Conservation (phyloP, 768 basidiomycete species). For the Naganishia onofrii region DNA sequence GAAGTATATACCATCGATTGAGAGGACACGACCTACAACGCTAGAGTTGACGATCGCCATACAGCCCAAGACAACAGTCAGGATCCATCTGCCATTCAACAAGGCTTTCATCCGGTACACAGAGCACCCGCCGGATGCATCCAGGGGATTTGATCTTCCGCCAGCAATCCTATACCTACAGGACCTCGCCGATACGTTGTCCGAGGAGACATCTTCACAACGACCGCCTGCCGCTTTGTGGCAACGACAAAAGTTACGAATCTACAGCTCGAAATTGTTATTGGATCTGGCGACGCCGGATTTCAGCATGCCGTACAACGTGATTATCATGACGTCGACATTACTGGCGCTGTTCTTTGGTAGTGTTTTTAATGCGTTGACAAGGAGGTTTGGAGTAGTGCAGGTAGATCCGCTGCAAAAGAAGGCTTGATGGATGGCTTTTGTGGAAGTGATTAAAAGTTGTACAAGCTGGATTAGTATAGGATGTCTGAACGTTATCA, state of each 20-base stretch:
- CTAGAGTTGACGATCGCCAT: constrained; percentile 69
- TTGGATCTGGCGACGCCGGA: constrained; percentile 96
- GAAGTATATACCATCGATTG: constrained; percentile 15
- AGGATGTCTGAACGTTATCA: not conserved
- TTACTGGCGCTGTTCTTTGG: constrained; percentile 91
- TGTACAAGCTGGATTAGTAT: not conserved
- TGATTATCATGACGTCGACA: constrained; percentile 88
- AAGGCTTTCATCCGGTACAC: constrained; percentile 89
- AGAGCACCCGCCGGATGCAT: constrained; percentile 92
- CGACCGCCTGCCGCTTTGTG: not conserved
- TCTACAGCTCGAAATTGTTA: constrained; percentile 78
- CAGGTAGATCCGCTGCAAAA: not conserved
- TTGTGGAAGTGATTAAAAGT: not conserved
- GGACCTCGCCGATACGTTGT: not conserved
- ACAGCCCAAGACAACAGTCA: constrained; percentile 66
- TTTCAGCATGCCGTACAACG: constrained; percentile 99
- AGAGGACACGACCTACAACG: constrained; percentile 60
- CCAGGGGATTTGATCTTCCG: constrained; percentile 90
- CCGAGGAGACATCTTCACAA: too few relatives aligned
- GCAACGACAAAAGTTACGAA: constrained; percentile 43
- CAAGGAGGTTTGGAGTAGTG: constrained; percentile 66
- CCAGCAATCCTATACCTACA: constrained; percentile 62
- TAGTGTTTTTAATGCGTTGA: constrained; percentile 80
- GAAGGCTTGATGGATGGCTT: not conserved
- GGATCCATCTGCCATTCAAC: constrained; percentile 68